Percentiles rank a stretch among this genome's conserved stretches.
Conservation (phyloP, 768 basidiomycete species). For the Suillus subalutaceus region DNA sequence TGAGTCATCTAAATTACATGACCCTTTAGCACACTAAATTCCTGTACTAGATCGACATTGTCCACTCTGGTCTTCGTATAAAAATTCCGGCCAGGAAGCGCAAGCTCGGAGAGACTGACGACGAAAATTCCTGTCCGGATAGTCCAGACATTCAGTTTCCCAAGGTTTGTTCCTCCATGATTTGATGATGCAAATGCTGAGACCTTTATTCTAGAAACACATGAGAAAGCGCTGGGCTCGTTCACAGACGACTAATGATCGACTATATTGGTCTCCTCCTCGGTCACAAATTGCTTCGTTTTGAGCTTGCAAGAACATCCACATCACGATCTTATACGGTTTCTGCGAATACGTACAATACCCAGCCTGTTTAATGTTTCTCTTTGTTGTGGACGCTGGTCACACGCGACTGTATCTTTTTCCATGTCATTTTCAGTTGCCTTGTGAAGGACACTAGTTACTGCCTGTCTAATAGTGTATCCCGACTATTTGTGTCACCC, state of each 20-base stretch:
- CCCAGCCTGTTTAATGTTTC: not conserved
- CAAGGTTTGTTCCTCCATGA: slow-evolving; percentile 20
- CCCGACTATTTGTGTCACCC: not conserved
- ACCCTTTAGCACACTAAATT: not conserved
- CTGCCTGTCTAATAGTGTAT: not conserved
- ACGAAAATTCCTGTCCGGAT: not conserved
- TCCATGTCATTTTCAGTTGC: not conserved
- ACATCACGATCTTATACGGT: not conserved
- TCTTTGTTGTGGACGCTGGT: not conserved
- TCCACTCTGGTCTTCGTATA: slow-evolving; percentile 27
- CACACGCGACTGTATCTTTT: not conserved
- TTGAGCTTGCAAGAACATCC: not conserved
- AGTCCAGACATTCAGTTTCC: slow-evolving; percentile 12
- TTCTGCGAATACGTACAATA: not conserved
- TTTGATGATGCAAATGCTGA: not conserved
- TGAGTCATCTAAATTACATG: slow-evolving; percentile 12
- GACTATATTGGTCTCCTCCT: slow-evolving; percentile 3
- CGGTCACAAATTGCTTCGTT: not conserved
- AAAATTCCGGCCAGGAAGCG: slow-evolving; percentile 28
- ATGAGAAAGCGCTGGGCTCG: slow-evolving; percentile 22
- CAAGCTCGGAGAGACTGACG: slow-evolving; percentile 25
- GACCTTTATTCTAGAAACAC: slow-evolving; percentile 14
- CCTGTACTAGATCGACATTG: slow-evolving; percentile 13
- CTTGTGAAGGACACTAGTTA: not conserved
- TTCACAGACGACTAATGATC: slow-evolving; percentile 3